These are phyloP conservation scores for Phycomyces nitens DNA, from an alignment of 192 early-diverging fungal species.

Conservation along the genomic window DNA sequence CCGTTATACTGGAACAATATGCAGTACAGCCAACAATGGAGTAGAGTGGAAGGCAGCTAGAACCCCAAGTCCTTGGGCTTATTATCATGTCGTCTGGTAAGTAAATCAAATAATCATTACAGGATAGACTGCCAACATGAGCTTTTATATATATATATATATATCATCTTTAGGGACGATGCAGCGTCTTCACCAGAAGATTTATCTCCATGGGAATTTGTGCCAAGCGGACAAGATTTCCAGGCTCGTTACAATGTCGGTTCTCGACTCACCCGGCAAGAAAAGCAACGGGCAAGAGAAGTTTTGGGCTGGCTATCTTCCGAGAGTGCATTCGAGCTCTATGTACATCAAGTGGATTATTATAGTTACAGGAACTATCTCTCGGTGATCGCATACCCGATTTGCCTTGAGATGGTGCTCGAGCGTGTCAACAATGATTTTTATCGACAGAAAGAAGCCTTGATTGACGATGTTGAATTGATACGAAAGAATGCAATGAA, in stretches of 20 bases:
- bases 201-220: constrained; percentile 48
- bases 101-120: neutral
- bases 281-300: constrained; percentile 36
- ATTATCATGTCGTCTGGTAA: constrained; percentile 49
- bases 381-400: constrained; percentile 63
- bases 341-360: constrained; percentile 61
- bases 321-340: constrained; percentile 47
- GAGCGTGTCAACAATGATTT: constrained; percentile 54
- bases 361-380: constrained; percentile 61
- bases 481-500: constrained; percentile 63
- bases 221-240: constrained; percentile 18
- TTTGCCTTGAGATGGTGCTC: constrained; percentile 60
- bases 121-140: neutral
- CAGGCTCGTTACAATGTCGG: constrained; percentile 13
- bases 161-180: constrained; percentile 25
- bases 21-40: constrained; percentile 38
- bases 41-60: constrained; percentile 38
- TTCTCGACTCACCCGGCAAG: neutral
- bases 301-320: constrained; percentile 41
- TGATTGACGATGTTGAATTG: constrained; percentile 64
- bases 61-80: constrained; percentile 49
- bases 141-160: constrained; percentile 4
- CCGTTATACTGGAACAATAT: constrained; percentile 51
- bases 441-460: constrained; percentile 59
- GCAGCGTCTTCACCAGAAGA: constrained; percentile 27